Percentiles rank a stretch among this genome's conserved stretches.
Evolutionary conservation across 306 rosid species (phyloP).

Genomic region (Corylus americana): DNA sequence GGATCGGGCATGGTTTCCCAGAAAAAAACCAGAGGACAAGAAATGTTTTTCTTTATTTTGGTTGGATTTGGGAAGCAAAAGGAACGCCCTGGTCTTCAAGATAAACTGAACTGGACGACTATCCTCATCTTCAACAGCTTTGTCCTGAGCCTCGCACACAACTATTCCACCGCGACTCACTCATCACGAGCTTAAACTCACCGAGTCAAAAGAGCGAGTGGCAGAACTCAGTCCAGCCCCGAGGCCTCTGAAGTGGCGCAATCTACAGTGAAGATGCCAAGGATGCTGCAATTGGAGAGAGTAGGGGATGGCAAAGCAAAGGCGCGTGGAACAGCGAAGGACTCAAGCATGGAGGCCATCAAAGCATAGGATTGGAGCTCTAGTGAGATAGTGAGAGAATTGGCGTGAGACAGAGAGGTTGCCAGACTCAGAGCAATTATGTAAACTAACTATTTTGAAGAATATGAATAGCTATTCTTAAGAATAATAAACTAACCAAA

Average conservation of each 20-base stretch:
- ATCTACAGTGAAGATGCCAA: slow-evolving; percentile 28
- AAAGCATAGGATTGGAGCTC: slow-evolving; percentile 50
- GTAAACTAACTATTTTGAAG: too few species aligned
- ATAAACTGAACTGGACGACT: neutral
- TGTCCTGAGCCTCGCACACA: slow-evolving; percentile 72
- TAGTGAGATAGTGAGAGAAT: slow-evolving; percentile 2
- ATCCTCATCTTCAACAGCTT: slow-evolving; percentile 64
- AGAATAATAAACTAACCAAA: too few species aligned
- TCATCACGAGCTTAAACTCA: slow-evolving; percentile 24
- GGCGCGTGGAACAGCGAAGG: slow-evolving; percentile 56
- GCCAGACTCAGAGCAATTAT: too few species aligned
- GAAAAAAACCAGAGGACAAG: too few species aligned
- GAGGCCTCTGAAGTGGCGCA: slow-evolving; percentile 58
- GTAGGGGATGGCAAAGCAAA: slow-evolving; percentile 33
- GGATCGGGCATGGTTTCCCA: too few species aligned
- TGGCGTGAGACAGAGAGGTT: neutral
- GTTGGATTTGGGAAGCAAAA: too few species aligned
- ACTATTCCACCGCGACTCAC: slow-evolving; percentile 41
- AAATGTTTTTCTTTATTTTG: too few species aligned
- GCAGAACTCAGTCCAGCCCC: slow-evolving; percentile 34
- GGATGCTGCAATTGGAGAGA: slow-evolving; percentile 37
- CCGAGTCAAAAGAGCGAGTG: slow-evolving; percentile 27
- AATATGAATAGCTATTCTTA: too few species aligned
- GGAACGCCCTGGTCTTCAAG: too few species aligned
- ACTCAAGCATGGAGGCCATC: slow-evolving; percentile 71